Conservation (phyloP, 2,329 filamentous ascomycete species). For the Lasiodiplodia theobromae region DNA sequence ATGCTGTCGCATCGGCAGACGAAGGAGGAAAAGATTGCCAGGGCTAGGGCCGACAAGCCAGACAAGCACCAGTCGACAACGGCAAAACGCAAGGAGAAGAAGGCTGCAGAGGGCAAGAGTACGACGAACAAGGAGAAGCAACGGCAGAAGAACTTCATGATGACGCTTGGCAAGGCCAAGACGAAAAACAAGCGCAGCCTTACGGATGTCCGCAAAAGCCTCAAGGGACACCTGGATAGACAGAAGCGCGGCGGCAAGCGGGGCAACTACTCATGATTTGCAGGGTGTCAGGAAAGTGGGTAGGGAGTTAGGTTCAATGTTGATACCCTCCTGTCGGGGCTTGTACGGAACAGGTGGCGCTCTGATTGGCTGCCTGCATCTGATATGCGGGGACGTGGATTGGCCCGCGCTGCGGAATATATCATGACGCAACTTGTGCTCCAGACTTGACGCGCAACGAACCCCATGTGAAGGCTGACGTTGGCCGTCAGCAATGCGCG, state of each 20-base stretch:
- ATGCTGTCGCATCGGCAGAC: constrained; percentile 79
- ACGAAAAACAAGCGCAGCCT: constrained; percentile 94
- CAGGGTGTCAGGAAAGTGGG: constrained; percentile 13
- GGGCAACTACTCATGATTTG: constrained; percentile 62
- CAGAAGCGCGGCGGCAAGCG: constrained; percentile 84
- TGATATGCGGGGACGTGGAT: constrained; percentile 1
- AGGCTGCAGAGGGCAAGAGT: constrained; percentile 88
- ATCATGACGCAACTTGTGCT: constrained; percentile 18
- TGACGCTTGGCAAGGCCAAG: constrained; percentile 97
- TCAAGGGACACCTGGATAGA: constrained; percentile 82
- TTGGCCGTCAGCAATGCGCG: constrained; percentile 20
- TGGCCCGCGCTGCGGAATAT: constrained; percentile 1
- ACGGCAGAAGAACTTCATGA: constrained; percentile 97
- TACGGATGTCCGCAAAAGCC: constrained; percentile 79
- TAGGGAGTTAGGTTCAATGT: constrained; percentile 9
- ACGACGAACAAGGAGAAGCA: constrained; percentile 98
- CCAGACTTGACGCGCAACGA: constrained; percentile 12
- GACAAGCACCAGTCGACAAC: constrained; percentile 86
- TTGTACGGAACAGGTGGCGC: background rate
- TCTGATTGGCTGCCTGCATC: constrained; percentile 14
- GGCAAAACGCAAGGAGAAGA: constrained; percentile 84
- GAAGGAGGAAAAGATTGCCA: constrained; percentile 86
- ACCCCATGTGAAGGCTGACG: constrained; percentile 26
- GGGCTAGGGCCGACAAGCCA: constrained; percentile 82
- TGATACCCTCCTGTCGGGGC: constrained; percentile 2